Evolutionary conservation across 495 filamentous ascomycete species (phyloP).

Genomic region (Daldinia loculata): DNA sequence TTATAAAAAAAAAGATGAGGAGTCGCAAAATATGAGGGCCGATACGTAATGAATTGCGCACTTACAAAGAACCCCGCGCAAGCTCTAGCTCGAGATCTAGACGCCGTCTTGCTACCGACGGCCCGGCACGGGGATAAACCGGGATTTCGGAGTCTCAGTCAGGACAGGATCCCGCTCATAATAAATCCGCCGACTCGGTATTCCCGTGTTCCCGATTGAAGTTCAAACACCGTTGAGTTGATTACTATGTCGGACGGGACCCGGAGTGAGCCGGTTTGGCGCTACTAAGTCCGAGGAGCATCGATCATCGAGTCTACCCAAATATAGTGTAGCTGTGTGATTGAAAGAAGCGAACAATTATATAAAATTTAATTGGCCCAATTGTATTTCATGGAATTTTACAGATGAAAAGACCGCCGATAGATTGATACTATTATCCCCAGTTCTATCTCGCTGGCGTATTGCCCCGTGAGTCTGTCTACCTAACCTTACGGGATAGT

Average conservation of each 20-base stretch:
- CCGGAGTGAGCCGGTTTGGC: neutral
- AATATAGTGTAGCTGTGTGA: neutral
- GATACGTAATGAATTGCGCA: conserved; percentile 32
- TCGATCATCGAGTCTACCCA: neutral
- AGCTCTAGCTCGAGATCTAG: conserved; percentile 19
- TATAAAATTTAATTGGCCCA: neutral
- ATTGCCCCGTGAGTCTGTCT: too few species aligned
- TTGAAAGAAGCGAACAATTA: neutral
- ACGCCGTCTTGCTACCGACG: conserved; percentile 24
- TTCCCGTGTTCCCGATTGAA: conserved; percentile 11
- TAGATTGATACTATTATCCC: neutral
- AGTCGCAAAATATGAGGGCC: conserved; percentile 7
- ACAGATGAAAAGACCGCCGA: too few species aligned
- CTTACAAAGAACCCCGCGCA: conserved; percentile 38
- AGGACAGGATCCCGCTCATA: conserved; percentile 27
- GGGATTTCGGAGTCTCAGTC: conserved; percentile 42
- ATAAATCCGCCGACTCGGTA: conserved; percentile 33
- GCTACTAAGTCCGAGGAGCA: conserved; percentile 14
- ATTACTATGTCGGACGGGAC: conserved; percentile 11
- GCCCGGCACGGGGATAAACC: conserved; percentile 44
- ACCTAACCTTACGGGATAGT: too few species aligned
- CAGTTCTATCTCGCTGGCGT: neutral
- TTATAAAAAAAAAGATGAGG: conserved; percentile 9
- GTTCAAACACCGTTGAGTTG: conserved; percentile 29
- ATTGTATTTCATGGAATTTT: neutral